Conservation (phyloP, 768 basidiomycete species). For the Auriculariales sp. region DNA sequence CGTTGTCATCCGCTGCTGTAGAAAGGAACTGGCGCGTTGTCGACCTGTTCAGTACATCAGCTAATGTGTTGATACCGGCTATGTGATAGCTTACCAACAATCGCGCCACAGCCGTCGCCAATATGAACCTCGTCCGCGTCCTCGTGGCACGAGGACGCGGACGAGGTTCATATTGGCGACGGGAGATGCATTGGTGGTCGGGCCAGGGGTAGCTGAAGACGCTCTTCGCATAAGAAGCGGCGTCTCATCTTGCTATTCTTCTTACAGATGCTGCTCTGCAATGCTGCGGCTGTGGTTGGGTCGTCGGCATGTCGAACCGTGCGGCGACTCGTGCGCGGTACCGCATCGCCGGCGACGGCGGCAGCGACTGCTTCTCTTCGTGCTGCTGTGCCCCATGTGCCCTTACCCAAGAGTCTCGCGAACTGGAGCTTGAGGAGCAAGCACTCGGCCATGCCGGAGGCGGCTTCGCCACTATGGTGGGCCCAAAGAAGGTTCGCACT, state of each 20-base stretch:
- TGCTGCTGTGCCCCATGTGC: constrained; percentile 22
- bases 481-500: too few species aligned
- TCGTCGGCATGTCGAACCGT: constrained; percentile 18
- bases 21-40: too few species aligned
- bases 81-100: too few species aligned
- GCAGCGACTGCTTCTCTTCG: constrained; percentile 25
- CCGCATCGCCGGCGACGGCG: constrained; percentile 29
- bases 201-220: too few species aligned
- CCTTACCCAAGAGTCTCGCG: constrained; percentile 5
- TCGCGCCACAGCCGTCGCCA: too few species aligned
- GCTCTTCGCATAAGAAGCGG: not conserved
- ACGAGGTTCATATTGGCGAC: not conserved
- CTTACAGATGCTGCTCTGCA: not conserved
- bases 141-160: constrained; percentile 1
- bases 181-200: too few species aligned
- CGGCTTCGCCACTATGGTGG: too few species aligned
- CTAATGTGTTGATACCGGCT: too few species aligned
- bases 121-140: too few species aligned
- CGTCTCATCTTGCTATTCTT: not conserved
- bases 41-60: too few species aligned
- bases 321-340: constrained; percentile 27
- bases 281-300: constrained; percentile 5
- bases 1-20: too few species aligned
- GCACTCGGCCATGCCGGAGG: not conserved
- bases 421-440: constrained; percentile 5